Evolutionary conservation across 805 yeast species (phyloP).

Genomic region (Nakazawaea peltata): DNA sequence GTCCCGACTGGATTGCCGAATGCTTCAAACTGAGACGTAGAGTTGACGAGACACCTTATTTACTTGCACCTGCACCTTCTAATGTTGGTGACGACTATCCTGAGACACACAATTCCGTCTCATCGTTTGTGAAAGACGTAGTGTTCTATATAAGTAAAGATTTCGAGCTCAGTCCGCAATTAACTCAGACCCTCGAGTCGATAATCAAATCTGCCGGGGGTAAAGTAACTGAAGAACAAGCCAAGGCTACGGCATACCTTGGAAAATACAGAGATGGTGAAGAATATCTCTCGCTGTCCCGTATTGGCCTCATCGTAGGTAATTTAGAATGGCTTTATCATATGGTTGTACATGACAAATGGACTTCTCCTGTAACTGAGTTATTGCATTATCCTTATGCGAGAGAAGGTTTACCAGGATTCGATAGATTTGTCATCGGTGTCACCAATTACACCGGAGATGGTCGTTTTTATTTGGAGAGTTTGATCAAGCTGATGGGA

Average conservation of each 20-base stretch:
- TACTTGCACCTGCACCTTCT: too few species aligned
- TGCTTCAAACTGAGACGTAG: constrained; percentile 46
- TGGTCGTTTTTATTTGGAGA: constrained; percentile 64
- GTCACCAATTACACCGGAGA: constrained; percentile 83
- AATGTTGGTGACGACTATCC: neutral
- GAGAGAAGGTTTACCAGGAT: constrained; percentile 39
- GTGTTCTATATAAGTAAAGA: constrained; percentile 47
- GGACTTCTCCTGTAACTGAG: constrained; percentile 47
- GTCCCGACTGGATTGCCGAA: constrained; percentile 75
- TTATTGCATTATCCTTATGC: constrained; percentile 69
- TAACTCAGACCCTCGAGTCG: constrained; percentile 28
- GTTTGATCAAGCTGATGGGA: constrained; percentile 59
- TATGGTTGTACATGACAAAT: constrained; percentile 46
- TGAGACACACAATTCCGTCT: neutral
- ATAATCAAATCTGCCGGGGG: constrained; percentile 54
- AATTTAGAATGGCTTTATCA: constrained; percentile 71
- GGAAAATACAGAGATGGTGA: constrained; percentile 58
- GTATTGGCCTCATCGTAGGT: constrained; percentile 40
- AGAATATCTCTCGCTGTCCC: constrained; percentile 40
- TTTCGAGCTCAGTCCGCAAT: constrained; percentile 39
- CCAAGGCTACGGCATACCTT: constrained; percentile 37
- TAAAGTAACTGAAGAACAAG: constrained; percentile 21
- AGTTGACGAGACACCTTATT: constrained; percentile 46
- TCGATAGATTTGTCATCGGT: constrained; percentile 48
- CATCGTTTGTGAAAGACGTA: constrained; percentile 32